Evolutionary conservation across 768 basidiomycete genomes (phyloP), one percentile per base, ranked within the genome.

Genomic region (Leccinum variicolor): DNA sequence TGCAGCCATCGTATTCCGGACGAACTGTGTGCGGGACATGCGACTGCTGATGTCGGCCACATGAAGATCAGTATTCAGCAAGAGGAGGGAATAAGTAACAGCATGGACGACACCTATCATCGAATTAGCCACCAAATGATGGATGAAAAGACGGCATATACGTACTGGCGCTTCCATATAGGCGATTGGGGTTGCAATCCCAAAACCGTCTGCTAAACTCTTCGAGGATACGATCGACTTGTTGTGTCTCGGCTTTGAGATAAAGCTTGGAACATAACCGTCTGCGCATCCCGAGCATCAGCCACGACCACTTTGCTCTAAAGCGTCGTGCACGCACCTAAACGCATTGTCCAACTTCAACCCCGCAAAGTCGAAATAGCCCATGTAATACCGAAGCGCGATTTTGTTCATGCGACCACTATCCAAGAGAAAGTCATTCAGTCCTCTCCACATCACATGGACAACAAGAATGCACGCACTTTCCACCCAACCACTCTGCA

Each of bases 21-120:
- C 86, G 72, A 98, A 99, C 67, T 98, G 94, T 53, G 66, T 81
- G 19, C 90, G 84, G 1, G 96, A 94, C 97, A 98, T 99, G 59
- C 92, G 87, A 3, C 81, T 84, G 17, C 84, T 72, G 26, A 97
- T 79, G 36, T 98, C 95, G 31, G 95, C 97, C 52, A 99, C 89
- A 72, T 99, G 96, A 33, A 99, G 81, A 71, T 99, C 97, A 26
- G 97, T 99, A 75, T 99, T 99, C 52, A 98, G 82, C 31, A 98
- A 81, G 0, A 99, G 77, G 39, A 99, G 81, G 3, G 95, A 97
- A 66, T 96, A 98, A 2, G 92, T 82, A 50, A 95, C 90, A 2
- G 93, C 90, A 64, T 99, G 97, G n/a, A 98, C 91, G 60, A 98
- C 84, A 62, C 91, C 95, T 92, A 64, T 63, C 4, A 45, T 53